Evolutionary conservation across 306 rosid genomes (phyloP).

Genomic region (cucumber (Cucumis sativus)): DNA sequence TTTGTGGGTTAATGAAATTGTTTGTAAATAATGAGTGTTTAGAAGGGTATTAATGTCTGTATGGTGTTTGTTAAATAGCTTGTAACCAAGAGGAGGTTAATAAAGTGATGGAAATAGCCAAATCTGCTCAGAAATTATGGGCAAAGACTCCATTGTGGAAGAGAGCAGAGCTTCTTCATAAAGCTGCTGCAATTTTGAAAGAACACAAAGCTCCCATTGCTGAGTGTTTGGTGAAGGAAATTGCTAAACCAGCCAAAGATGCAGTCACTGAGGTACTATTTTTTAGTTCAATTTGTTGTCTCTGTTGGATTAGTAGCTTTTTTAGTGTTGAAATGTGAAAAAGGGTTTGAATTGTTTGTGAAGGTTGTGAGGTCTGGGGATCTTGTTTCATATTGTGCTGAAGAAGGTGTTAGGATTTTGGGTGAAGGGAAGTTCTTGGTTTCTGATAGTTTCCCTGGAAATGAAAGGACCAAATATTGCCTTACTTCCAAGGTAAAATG

Average conservation of each 20-base stretch:
- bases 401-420: constrained; percentile 85
- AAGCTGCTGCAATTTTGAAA: constrained; percentile 86
- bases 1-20: not conserved
- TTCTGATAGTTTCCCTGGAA: constrained; percentile 96
- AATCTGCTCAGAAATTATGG: constrained; percentile 82
- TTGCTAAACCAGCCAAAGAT: constrained; percentile 97
- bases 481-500: constrained; percentile 77
- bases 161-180: constrained; percentile 92
- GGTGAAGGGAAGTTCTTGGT: constrained; percentile 98
- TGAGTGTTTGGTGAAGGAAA: constrained; percentile 78
- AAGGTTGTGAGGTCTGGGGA: constrained; percentile 99
- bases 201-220: constrained; percentile 84
- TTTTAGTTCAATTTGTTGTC: too few relatives aligned
- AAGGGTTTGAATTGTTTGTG: constrained; percentile 7
- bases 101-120: constrained; percentile 69
- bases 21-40: not conserved
- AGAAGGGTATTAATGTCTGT: not conserved
- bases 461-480: constrained; percentile 93
- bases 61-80: constrained; percentile 29
- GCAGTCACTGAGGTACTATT: constrained; percentile 65
- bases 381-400: constrained; percentile 82
- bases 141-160: constrained; percentile 99
- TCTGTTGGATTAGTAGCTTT: constrained; percentile 1
- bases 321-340: not conserved
- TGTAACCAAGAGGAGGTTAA: constrained; percentile 95